Conservation (phyloP, 2,329 filamentous ascomycete genomes). For the Nigrospora oryzae region DNA sequence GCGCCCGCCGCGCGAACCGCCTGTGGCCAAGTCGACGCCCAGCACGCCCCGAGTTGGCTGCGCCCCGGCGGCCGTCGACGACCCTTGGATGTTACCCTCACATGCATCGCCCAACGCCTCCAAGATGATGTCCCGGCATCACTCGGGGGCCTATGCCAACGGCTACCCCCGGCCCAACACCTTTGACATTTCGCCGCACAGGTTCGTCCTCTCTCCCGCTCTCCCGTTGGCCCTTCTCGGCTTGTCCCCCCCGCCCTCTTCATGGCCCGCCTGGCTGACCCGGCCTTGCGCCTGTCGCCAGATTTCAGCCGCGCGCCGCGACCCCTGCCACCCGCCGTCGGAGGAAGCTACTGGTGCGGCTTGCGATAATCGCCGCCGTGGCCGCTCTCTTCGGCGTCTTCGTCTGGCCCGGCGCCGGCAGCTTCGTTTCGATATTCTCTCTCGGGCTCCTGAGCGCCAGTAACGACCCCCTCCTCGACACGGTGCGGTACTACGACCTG, state of each 20-base stretch:
- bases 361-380: slow-evolving; percentile 50
- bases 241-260: no score
- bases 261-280: no score
- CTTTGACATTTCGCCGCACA: slow-evolving; percentile 83
- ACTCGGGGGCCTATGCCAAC: slow-evolving; percentile 67
- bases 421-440: slow-evolving; percentile 52
- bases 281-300: slow-evolving; percentile 22
- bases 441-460: slow-evolving; percentile 61
- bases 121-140: slow-evolving; percentile 82
- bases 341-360: slow-evolving; percentile 61
- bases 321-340: slow-evolving; percentile 63
- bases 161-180: slow-evolving; percentile 72
- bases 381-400: slow-evolving; percentile 64
- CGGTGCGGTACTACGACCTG: slow-evolving; percentile 94
- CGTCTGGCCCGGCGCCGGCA: slow-evolving; percentile 60
- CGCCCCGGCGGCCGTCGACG: neutral
- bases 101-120: slow-evolving; percentile 41
- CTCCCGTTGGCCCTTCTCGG: no score
- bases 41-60: no score
- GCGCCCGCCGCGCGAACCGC: no score
- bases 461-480: slow-evolving; percentile 76
- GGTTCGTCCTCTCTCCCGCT: slow-evolving; percentile 42
- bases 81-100: slow-evolving; percentile 48
- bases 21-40: no score
- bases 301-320: slow-evolving; percentile 78